A percentile compares a stretch with the other conserved stretches of the same genome.
These are phyloP conservation scores for Aspergillus sp. DNA, from an alignment of 2,329 filamentous ascomycete genomes.

Conservation along the genomic window DNA sequence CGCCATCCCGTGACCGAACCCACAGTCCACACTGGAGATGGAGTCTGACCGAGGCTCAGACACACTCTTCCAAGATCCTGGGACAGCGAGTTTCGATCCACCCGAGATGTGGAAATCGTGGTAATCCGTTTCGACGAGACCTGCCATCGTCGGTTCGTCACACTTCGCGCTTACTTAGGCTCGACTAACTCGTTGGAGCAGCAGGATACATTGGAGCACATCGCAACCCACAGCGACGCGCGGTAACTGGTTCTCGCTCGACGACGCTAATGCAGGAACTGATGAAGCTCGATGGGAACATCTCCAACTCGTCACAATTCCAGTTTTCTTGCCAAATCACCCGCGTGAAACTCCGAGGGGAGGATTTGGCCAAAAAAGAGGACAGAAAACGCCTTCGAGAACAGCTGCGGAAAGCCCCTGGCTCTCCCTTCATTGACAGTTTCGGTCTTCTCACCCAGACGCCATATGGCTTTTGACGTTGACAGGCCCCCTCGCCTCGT, in stretches of 20 bases:
- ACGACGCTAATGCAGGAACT: slow-evolving; percentile 41
- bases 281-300: slow-evolving; percentile 18
- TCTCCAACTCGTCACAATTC: slow-evolving; percentile 8
- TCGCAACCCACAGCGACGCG: neutral
- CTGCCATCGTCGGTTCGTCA: neutral
- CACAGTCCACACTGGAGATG: neutral
- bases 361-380: neutral
- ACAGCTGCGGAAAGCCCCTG: neutral
- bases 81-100: slow-evolving; percentile 1
- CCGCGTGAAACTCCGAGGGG: slow-evolving; percentile 4
- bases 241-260: slow-evolving; percentile 9
- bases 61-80: neutral
- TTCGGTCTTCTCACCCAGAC: too few species aligned
- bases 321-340: slow-evolving; percentile 16
- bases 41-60: neutral
- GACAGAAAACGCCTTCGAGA: neutral
- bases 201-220: neutral
- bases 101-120: neutral
- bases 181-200: slow-evolving; percentile 2
- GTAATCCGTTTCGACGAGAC: neutral
- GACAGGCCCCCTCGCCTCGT: neutral
- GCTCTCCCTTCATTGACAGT: neutral
- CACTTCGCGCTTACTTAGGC: neutral
- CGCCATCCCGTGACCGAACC: neutral
- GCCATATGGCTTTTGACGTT: neutral